Base-by-base conservation (phyloP, 116 monocot genomes). In the Papilionanthe hybrid region DNA sequence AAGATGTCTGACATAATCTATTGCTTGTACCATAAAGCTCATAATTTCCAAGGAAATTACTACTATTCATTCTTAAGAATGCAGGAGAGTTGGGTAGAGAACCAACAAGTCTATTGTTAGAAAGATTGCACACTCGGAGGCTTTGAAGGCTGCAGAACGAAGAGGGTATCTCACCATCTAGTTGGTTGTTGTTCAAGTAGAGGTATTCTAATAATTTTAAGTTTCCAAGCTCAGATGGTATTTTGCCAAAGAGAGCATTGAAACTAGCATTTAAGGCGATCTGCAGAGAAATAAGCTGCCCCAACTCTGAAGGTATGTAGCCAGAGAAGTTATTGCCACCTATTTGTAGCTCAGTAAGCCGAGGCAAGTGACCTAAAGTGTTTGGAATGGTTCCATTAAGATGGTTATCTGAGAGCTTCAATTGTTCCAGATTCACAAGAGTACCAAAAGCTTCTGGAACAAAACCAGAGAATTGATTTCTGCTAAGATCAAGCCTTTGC, bases 401-500 rank as follows among this genome's bases (percentile, higher is more conserved):
- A 69, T 65, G 23, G 79, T 92, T 95, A 78, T 86, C 86, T 19
- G 89, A 87, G 11, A 95, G 19, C 63, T 85, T 85, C 13, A 95
- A 80, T 71, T 80, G 79, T 72, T 92, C 87, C 20, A 92, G 58
- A 73, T 89, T 85, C 37, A 88, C 89, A 53, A 95, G 80, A 79
- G 79, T 84, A 28, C 93, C 95, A 13, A 93, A 22, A 71, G 89
- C 91, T 72, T 76, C 42, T 23, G 92, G 93, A 50, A 92, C 53
- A 53, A 11, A n/a, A 5, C 95, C 95, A 29, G 83, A 83, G 60
- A 95, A 89, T 3, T 42, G 72, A 49, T 95, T 95, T 71, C 82
- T 78, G 66, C 91, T 91, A 29, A 95, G 89, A 76, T 92, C 92
- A 78, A 95, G 95, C 81, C 91, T 85, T 44, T 90, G 86, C 37